Base-by-base conservation (phyloP, 1,139 yeast genomes). In the Taiozyma sp. region DNA sequence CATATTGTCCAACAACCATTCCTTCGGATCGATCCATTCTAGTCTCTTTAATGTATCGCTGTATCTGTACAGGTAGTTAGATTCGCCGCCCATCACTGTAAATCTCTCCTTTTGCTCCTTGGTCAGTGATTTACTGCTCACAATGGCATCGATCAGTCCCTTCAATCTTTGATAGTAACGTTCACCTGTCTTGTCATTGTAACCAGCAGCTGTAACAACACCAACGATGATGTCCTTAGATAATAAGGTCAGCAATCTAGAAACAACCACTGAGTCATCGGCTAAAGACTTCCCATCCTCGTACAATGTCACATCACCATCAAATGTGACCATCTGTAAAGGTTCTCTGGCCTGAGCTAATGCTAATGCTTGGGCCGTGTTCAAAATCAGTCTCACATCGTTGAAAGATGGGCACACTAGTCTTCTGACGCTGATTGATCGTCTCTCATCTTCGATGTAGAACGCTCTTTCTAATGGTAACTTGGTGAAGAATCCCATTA, bases 161-260 rank as follows among this genome's bases (percentile, higher is more conserved):
- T 76, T 73, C 49, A 93, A 73, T 56, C 98, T 75, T 54, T 75
- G 78, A 62, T 84, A 81, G 70, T 93, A 93, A 62, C 82, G 83
- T 1, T 79, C 79, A 2, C 97, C 96, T 49, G 73, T 73, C 53
- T 75, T 77, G 22, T 91, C 96, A 29, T 90, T 84, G 67, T 93
- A 93, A 14, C 99, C 99, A 0, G 99, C 98, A 2, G 99, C 99
- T 0, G 99, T 93, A 24, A 93, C 97, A 45, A 93, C 91, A 0
- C 96, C 98, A 19, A 93, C 90, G 56, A 78, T 80, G 40, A 92
- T 74, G 50, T 81, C 82, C 53, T 77, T 72, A 28, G 75, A 67
- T 47, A 93, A 72, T 50, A 93, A 69, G 16, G 70, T 70, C 34
- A 92, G 58, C 48, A 93, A 67, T 49, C 83, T 70, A 2, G 74